Base-by-base conservation (phyloP, 306 rosid genomes). In the Vigna angularis region DNA sequence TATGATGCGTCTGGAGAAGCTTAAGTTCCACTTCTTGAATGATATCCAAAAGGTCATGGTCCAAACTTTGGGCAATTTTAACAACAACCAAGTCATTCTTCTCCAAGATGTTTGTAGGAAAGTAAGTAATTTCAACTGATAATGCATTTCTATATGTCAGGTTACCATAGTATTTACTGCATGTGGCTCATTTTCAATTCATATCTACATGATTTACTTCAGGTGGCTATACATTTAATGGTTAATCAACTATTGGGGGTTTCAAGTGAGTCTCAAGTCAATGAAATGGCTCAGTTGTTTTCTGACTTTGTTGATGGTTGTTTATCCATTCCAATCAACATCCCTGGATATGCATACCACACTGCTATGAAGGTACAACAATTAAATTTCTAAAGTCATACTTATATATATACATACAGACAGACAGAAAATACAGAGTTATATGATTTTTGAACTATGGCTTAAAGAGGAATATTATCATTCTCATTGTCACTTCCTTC, bases 251-350 rank as follows among this genome's bases (percentile, higher is more conserved):
- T 92, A 49, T 26, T 92, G 75, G 97, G 98, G 30, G 87, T 87
- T 12, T 89, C 93, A 44, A 89, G 87, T 76, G 98, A 90, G 52
- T 82, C 86, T 9, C 93, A 94, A 82, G 89, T 94, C 13, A 87
- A 87, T 76, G 93, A 92, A 71, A 89, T 94, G 86, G 89, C 95
- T 80, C 85, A 71, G 7, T 82, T 90, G 80, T 94, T 94, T 87
- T 94, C 97, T 56, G 87, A 94, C 82, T 94, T 92, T 24, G 98
- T 92, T 15, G 97, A 94, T 86, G 97, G 97, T 20, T 94, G 97
- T 79, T 76, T 94, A 38, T 94, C 98, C 16, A 0, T 94, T 77
- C 97, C 98, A 5, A 85, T 92, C 78, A 89, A 90, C 76, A 76
- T 86, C 1, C 90, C 86, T 0, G 91, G 95, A 38, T 89, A 74